Evolutionary conservation across 805 yeast genomes (phyloP).

Genomic region (Candida michaelii): DNA sequence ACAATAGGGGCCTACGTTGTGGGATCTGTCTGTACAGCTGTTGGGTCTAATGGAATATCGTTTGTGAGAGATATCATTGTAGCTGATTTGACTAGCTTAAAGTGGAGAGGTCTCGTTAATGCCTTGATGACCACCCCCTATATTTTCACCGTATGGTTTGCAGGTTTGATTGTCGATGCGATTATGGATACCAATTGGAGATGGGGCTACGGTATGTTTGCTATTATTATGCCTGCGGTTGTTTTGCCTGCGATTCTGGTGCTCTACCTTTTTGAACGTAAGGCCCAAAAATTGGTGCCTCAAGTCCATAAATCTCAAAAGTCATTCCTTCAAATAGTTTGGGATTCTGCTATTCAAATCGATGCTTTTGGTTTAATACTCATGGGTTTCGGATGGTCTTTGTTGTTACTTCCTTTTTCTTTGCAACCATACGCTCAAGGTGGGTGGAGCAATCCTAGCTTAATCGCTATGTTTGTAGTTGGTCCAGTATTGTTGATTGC

Average conservation of each 20-base stretch:
- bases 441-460: slow-evolving; percentile 36
- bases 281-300: slow-evolving; percentile 24
- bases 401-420: slow-evolving; percentile 40
- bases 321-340: slow-evolving; percentile 20
- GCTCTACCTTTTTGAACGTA: slow-evolving; percentile 31
- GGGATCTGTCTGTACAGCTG: slow-evolving; percentile 21
- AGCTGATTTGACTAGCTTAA: slow-evolving; percentile 25
- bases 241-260: slow-evolving; percentile 30
- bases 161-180: slow-evolving; percentile 38
- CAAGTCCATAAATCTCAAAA: slow-evolving; percentile 17
- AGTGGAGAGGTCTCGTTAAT: slow-evolving; percentile 23
- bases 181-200: slow-evolving; percentile 44
- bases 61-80: slow-evolving; percentile 20
- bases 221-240: slow-evolving; percentile 44
- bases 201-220: slow-evolving; percentile 54
- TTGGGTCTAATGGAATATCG: slow-evolving; percentile 22
- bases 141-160: slow-evolving; percentile 41
- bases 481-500: slow-evolving; percentile 36
- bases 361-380: slow-evolving; percentile 39
- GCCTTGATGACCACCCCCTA: slow-evolving; percentile 35
- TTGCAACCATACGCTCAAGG: slow-evolving; percentile 29
- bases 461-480: slow-evolving; percentile 45
- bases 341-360: too few species aligned
- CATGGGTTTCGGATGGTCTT: slow-evolving; percentile 38
- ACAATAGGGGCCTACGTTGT: slow-evolving; percentile 24